phyloP scores from a whole-genome alignment of 164 flowering plant genomes.

The Nelumbo lutea region DNA sequence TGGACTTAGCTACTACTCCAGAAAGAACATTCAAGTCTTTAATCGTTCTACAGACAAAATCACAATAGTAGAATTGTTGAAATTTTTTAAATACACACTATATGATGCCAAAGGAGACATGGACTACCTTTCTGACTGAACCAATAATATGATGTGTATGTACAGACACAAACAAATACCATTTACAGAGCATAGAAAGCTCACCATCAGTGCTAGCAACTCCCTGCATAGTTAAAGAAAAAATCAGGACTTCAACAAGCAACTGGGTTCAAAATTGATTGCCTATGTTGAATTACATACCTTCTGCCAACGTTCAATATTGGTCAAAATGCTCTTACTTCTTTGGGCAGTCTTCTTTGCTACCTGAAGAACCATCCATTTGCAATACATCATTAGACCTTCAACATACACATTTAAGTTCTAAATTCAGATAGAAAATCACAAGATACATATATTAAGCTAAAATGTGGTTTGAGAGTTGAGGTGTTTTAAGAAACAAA shows the following conservation, averaged over 20 bases:
- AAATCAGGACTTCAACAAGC: slow-evolving; percentile 8
- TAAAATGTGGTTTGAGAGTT: not conserved
- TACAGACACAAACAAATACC: not conserved
- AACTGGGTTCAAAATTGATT: not conserved
- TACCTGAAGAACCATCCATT: slow-evolving; percentile 42
- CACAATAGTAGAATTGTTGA: too few species aligned
- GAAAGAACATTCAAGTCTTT: too few species aligned
- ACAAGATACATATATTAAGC: not conserved
- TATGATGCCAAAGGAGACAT: too few species aligned
- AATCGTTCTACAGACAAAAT: too few species aligned
- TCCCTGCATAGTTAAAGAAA: slow-evolving; percentile 57
- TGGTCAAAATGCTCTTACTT: slow-evolving; percentile 71
- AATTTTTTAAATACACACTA: too few species aligned
- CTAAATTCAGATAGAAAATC: not conserved
- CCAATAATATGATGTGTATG: not conserved
- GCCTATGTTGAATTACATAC: slow-evolving; percentile 26
- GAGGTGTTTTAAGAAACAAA: too few species aligned
- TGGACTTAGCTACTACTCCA: too few species aligned
- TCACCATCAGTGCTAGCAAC: slow-evolving; percentile 95
- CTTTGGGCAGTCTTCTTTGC: slow-evolving; percentile 86
- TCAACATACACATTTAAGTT: not conserved
- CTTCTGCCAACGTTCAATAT: slow-evolving; percentile 94
- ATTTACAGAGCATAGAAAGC: slow-evolving; percentile 11
- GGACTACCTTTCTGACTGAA: too few species aligned
- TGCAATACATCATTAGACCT: not conserved